These are phyloP conservation scores for Iberis amara DNA, from an alignment of 441 rosid genomes.

Conservation along the genomic window DNA sequence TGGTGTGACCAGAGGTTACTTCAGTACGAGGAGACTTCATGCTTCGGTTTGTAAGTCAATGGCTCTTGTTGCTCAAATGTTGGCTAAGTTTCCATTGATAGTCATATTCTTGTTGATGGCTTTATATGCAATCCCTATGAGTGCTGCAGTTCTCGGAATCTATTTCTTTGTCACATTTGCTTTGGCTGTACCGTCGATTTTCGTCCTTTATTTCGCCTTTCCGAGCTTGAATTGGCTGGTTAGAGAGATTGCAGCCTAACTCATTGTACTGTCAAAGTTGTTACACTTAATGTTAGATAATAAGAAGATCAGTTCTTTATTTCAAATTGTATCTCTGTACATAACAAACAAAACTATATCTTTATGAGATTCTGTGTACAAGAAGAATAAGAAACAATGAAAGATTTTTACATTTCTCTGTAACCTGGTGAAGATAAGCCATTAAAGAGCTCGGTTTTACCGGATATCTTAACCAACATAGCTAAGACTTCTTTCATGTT, in stretches of 20 bases:
- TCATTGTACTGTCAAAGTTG: conserved; percentile 17
- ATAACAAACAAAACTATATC: conserved; percentile 22
- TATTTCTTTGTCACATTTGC: conserved; percentile 62
- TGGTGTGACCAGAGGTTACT: conserved; percentile 25
- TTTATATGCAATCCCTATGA: conserved; percentile 74
- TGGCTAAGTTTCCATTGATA: conserved; percentile 72
- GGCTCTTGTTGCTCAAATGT: conserved; percentile 55
- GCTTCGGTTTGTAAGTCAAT: conserved; percentile 53
- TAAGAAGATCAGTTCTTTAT: conserved; percentile 21
- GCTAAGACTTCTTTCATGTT: conserved; percentile 81
- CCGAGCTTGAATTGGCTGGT: conserved; percentile 82
- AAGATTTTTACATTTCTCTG: conserved; percentile 29
- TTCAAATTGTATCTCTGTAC: conserved; percentile 18
- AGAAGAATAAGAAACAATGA: conserved; percentile 39
- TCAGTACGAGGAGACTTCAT: conserved; percentile 46
- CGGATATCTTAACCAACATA: conserved; percentile 49
- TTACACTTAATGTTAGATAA: conserved; percentile 8
- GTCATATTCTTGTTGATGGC: conserved; percentile 60
- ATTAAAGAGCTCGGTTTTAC: conserved; percentile 30
- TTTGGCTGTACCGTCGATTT: conserved; percentile 73
- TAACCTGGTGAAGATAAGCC: conserved; percentile 35
- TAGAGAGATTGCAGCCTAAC: conserved; percentile 67
- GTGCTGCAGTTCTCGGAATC: conserved; percentile 67
- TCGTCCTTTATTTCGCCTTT: conserved; percentile 64
- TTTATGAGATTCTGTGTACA: conserved; percentile 30